Conservation (phyloP, 768 basidiomycete species). For the Lepiota venenata region DNA sequence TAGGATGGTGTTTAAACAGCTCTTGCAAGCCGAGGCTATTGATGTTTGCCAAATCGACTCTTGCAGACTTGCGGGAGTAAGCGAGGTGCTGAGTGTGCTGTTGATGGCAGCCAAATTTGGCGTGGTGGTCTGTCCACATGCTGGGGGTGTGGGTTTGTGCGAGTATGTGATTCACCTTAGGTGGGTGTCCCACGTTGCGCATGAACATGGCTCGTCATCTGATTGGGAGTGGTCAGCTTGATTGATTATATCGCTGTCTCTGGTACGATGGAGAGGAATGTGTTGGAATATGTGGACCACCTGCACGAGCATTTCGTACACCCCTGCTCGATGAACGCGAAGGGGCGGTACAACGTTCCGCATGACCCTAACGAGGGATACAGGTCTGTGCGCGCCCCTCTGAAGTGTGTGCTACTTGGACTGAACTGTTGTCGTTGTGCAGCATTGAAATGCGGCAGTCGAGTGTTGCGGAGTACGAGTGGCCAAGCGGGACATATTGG, state of each 20-base stretch:
- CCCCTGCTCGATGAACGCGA: conserved; percentile 82
- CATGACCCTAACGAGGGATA: conserved; percentile 74
- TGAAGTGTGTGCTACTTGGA: too few species aligned
- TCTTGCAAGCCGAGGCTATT: conserved; percentile 87
- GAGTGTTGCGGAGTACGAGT: conserved; percentile 82
- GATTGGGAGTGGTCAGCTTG: conserved; percentile 38
- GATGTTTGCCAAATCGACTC: conserved; percentile 96
- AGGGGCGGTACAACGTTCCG: conserved; percentile 88
- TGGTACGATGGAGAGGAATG: conserved; percentile 91
- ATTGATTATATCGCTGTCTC: conserved; percentile 95
- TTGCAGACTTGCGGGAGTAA: conserved; percentile 90
- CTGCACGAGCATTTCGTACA: conserved; percentile 91
- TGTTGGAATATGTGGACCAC: conserved; percentile 88
- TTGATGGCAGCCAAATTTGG: conserved; percentile 89
- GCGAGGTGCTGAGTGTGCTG: conserved; percentile 86
- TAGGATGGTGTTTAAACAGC: conserved; percentile 93
- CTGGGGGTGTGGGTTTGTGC: conserved; percentile 91
- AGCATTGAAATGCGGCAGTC: conserved; percentile 87
- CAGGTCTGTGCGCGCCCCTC: conserved; percentile 45
- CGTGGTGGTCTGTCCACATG: conserved; percentile 88
- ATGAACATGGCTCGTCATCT: too few species aligned
- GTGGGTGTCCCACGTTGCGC: conserved; percentile 26
- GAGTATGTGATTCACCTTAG: conserved; percentile 88
- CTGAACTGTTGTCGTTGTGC: too few species aligned
- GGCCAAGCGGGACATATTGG: conserved; percentile 88